Evolutionary conservation across 1,284 basidiomycete species (phyloP).

Genomic region (Rhodotorula sp.): DNA sequence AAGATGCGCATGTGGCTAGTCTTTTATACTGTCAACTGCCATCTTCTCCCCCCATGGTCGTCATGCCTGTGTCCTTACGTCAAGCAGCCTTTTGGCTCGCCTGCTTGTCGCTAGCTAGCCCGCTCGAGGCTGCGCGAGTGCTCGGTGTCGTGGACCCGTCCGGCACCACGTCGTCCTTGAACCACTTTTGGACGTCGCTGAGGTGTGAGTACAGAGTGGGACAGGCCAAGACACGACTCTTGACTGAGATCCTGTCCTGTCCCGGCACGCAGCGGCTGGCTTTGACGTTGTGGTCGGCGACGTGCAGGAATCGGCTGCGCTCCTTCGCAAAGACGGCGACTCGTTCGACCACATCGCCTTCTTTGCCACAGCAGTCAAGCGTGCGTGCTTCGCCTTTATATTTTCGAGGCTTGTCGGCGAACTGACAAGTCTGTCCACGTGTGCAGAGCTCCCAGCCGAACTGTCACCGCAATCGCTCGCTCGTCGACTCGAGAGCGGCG

Average conservation of each 20-base stretch:
- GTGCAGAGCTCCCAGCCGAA: slow-evolving; percentile 66
- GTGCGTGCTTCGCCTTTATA: slow-evolving; percentile 52
- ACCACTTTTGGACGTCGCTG: neutral
- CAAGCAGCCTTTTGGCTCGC: neutral
- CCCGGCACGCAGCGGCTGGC: neutral
- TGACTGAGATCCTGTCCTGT: neutral
- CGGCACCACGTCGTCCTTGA: neutral
- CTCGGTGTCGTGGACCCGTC: slow-evolving; percentile 2
- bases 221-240: no score
- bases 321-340: neutral
- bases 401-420: neutral
- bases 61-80: neutral
- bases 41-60: neutral
- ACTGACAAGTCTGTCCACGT: neutral
- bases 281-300: neutral
- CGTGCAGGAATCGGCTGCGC: neutral
- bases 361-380: slow-evolving; percentile 75
- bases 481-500: slow-evolving; percentile 58
- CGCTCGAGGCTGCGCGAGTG: neutral
- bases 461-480: slow-evolving; percentile 81
- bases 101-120: neutral
- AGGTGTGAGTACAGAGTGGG: neutral
- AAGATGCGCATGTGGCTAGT: neutral
- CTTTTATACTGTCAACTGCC: neutral
- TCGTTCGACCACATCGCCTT: slow-evolving; percentile 76